Percentiles rank a stretch among this genome's conserved stretches.
phyloP scores from a whole-genome alignment of 495 filamentous ascomycete species.

The Trichoderma erinaceum region DNA sequence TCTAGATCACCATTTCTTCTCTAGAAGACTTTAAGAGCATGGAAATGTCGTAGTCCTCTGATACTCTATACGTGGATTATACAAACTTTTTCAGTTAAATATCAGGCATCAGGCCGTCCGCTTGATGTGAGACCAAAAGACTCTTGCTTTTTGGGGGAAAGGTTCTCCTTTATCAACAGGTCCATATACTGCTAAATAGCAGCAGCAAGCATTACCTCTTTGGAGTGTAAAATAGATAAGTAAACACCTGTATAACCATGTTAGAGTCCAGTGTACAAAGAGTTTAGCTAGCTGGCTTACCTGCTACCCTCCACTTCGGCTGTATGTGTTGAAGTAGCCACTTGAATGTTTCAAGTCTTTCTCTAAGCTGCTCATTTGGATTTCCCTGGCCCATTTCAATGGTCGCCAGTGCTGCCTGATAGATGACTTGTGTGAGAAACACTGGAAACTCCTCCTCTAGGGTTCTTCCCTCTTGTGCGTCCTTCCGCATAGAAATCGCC shows the following conservation, averaged over 20 bases:
- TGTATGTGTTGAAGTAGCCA: neutral
- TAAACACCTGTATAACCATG: neutral
- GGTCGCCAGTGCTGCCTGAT: neutral
- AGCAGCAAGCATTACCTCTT: neutral
- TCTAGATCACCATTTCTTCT: too few relatives aligned
- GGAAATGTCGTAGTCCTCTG: too few relatives aligned
- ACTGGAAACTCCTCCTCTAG: neutral
- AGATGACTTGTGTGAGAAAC: neutral
- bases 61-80: too few relatives aligned
- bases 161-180: neutral
- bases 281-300: neutral
- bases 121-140: too few relatives aligned
- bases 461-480: neutral
- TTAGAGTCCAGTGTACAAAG: neutral
- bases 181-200: neutral
- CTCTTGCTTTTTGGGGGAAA: too few relatives aligned
- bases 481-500: neutral
- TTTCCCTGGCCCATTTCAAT: neutral
- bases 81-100: too few relatives aligned
- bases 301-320: neutral
- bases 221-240: neutral
- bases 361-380: neutral
- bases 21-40: too few relatives aligned
- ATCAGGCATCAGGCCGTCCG: too few relatives aligned
- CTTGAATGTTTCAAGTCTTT: neutral